Percentiles rank a stretch among this genome's conserved stretches.
These are phyloP conservation scores for Ceratocystis lukuohia DNA, from an alignment of 2,329 filamentous ascomycete species.

Conservation along the genomic window DNA sequence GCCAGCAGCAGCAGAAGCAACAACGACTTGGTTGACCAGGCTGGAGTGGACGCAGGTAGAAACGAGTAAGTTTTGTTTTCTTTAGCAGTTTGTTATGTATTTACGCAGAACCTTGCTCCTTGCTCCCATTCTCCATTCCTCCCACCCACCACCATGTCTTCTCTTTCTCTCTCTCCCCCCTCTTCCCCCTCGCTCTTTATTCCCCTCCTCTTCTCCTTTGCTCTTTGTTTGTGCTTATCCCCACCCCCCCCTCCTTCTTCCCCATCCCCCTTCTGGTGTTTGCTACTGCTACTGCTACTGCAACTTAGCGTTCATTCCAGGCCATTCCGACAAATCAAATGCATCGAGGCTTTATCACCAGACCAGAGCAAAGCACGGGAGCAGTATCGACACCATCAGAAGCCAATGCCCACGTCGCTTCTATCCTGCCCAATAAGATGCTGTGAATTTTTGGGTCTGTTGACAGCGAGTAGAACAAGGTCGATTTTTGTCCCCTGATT, in stretches of 20 bases:
- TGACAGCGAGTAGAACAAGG: not conserved
- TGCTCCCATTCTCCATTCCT: not conserved
- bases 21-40: not conserved
- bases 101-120: not conserved
- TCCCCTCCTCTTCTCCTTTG: not conserved
- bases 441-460: not conserved
- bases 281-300: not conserved
- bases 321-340: not conserved
- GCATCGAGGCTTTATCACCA: not conserved
- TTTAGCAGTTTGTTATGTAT: not conserved
- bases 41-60: not conserved
- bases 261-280: not conserved
- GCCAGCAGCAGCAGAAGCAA: not conserved
- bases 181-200: not conserved
- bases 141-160: not conserved
- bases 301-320: not conserved
- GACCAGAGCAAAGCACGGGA: not conserved
- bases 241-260: not conserved
- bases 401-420: not conserved
- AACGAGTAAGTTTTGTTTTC: not conserved
- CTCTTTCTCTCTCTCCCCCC: not conserved
- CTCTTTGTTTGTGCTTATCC: not conserved
- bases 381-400: not conserved
- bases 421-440: not conserved
- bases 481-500: not conserved